phyloP scores from a whole-genome alignment of 176 grass and related monocot genomes.

The Leersia perrieri region DNA sequence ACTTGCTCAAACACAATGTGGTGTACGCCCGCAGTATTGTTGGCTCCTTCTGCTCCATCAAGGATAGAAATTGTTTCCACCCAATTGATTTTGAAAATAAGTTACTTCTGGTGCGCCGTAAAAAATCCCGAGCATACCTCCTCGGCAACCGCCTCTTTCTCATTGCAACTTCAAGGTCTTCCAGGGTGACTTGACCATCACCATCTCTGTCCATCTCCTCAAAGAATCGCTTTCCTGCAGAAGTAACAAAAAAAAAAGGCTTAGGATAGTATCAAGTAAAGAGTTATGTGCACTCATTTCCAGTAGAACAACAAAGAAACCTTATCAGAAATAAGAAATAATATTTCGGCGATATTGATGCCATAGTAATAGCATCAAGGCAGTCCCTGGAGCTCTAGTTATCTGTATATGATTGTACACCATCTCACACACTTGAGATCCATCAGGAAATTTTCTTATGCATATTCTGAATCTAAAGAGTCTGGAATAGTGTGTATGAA shows the following conservation, averaged over 20 bases:
- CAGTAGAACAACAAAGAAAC: not conserved
- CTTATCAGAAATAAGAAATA: not conserved
- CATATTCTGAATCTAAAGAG: not conserved
- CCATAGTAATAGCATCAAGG: not conserved
- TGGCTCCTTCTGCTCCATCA: constrained; percentile 99
- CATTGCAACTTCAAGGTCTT: constrained; percentile 96
- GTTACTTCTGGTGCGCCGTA: constrained; percentile 72
- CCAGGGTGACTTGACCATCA: constrained; percentile 86
- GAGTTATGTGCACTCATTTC: not conserved
- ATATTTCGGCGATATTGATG: not conserved
- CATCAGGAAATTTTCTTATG: not conserved
- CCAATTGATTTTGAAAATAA: constrained; percentile 95
- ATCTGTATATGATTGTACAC: not conserved
- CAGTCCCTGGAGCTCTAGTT: not conserved
- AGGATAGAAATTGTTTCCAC: constrained; percentile 93
- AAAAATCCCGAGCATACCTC: constrained; percentile 78
- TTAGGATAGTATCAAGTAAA: constrained; percentile 13
- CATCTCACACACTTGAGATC: not conserved
- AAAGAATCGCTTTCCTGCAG: constrained; percentile 90
- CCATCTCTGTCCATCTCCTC: constrained; percentile 93
- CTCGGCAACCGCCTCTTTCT: constrained; percentile 78
- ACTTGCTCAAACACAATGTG: constrained; percentile 90
- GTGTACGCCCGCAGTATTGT: constrained; percentile 93
- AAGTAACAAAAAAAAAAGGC: constrained; percentile 1
- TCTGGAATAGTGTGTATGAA: not conserved